A percentile compares a stretch with the other conserved stretches of the same genome.
Conservation (phyloP, 2,329 filamentous ascomycete genomes). For the Cytospora schulzeri region DNA sequence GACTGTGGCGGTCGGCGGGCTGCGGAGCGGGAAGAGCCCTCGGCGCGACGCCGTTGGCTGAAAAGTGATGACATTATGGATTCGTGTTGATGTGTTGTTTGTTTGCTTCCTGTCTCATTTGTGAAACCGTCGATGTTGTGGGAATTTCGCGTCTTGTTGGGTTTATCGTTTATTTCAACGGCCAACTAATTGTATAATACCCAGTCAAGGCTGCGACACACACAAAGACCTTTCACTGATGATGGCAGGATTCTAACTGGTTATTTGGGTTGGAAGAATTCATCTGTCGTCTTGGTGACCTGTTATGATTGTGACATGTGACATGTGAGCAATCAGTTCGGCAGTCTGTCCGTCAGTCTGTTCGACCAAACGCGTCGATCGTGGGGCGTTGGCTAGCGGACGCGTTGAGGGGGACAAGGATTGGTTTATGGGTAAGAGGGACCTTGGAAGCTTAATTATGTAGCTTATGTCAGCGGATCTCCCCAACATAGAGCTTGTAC, state of each 20-base stretch:
- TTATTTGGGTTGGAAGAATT: background rate
- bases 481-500: no score
- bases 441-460: no score
- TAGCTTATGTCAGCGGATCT: background rate
- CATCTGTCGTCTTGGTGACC: no score
- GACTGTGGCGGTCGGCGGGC: constrained; percentile 29
- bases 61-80: background rate
- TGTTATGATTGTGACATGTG: background rate
- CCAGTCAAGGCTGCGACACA: constrained; percentile 1
- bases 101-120: background rate
- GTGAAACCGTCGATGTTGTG: background rate
- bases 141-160: background rate
- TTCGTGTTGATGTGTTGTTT: background rate
- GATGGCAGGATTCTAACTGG: background rate
- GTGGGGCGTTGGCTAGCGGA: background rate
- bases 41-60: constrained; percentile 6
- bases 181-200: background rate
- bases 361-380: background rate
- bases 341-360: background rate
- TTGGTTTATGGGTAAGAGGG: no score
- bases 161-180: background rate
- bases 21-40: constrained; percentile 23
- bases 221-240: background rate
- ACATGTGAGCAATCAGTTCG: background rate
- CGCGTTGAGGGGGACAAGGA: constrained; percentile 1